A percentile compares a stretch with the other conserved stretches of the same genome.
These are phyloP conservation scores for Kuraishia borneana DNA, from an alignment of 805 yeast genomes.

Conservation along the genomic window DNA sequence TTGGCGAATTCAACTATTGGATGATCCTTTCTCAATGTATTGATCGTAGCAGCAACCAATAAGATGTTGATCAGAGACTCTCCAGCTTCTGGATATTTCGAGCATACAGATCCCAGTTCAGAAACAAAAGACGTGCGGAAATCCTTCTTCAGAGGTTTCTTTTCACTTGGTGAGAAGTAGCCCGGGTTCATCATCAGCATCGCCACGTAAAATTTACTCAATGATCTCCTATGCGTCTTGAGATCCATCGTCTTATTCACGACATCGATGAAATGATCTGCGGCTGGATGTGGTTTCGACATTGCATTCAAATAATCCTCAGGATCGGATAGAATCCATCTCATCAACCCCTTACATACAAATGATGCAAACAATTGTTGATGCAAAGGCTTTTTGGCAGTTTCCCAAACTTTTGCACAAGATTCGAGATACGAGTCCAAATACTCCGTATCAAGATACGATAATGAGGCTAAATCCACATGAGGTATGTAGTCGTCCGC, in stretches of 20 bases:
- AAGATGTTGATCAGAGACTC: constrained; percentile 21
- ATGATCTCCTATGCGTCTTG: constrained; percentile 14
- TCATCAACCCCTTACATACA: constrained; percentile 30
- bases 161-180: constrained; percentile 7
- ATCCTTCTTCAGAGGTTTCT: not conserved
- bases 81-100: constrained; percentile 13
- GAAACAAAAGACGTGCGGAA: not conserved
- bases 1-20: constrained; percentile 17
- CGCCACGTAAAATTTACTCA: constrained; percentile 21
- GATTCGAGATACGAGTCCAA: constrained; percentile 27
- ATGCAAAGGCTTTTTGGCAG: constrained; percentile 31
- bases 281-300: constrained; percentile 9
- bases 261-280: constrained; percentile 25
- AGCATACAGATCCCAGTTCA: constrained; percentile 4
- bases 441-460: constrained; percentile 26
- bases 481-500: constrained; percentile 28
- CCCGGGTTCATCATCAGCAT: constrained; percentile 21
- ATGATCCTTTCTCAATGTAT: constrained; percentile 12
- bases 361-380: constrained; percentile 32
- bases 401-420: constrained; percentile 21
- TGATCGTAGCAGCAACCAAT: constrained; percentile 19
- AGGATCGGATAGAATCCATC: constrained; percentile 42
- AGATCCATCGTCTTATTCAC: constrained; percentile 17
- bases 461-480: constrained; percentile 33
- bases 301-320: constrained; percentile 21